Conservation (phyloP, 2,329 filamentous ascomycete genomes). For the Didymella exigua region DNA sequence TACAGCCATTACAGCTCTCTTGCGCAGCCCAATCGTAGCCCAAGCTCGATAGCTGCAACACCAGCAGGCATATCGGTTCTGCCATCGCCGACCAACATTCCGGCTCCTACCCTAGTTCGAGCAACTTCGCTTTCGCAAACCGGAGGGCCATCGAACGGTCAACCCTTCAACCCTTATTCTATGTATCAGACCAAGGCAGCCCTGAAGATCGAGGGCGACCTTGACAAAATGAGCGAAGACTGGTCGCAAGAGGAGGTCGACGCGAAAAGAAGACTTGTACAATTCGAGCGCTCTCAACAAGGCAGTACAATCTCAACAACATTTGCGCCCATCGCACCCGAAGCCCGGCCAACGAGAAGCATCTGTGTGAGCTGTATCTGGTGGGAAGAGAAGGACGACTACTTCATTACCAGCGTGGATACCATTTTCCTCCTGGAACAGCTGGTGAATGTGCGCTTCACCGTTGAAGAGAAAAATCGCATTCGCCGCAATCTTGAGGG, state of each 20-base stretch:
- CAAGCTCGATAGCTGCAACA: slow-evolving; percentile 47
- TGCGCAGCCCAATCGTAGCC: slow-evolving; percentile 51
- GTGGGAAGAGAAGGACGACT: slow-evolving; percentile 91
- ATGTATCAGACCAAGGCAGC: slow-evolving; percentile 81
- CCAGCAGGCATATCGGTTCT: slow-evolving; percentile 40
- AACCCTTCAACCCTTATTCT: slow-evolving; percentile 73
- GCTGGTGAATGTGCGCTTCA: slow-evolving; percentile 84
- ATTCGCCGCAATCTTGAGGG: slow-evolving; percentile 95
- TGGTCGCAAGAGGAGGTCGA: slow-evolving; percentile 85
- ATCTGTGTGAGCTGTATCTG: slow-evolving; percentile 97
- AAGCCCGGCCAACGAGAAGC: slow-evolving; percentile 80
- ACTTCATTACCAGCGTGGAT: slow-evolving; percentile 94
- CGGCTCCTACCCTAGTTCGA: slow-evolving; percentile 67
- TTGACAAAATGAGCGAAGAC: slow-evolving; percentile 79
- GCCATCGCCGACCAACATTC: slow-evolving; percentile 52
- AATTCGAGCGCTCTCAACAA: slow-evolving; percentile 81
- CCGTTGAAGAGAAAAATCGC: slow-evolving; percentile 97
- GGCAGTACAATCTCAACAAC: slow-evolving; percentile 81
- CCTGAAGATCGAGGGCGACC: slow-evolving; percentile 82
- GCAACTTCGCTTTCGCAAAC: slow-evolving; percentile 68
- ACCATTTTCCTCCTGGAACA: slow-evolving; percentile 95
- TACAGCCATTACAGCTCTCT: slow-evolving; percentile 54
- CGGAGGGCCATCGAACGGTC: slow-evolving; percentile 53
- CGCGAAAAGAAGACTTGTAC: slow-evolving; percentile 80
- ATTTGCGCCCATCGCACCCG: slow-evolving; percentile 78